These are phyloP conservation scores for Huntiella decipiens DNA, from an alignment of 2,329 filamentous ascomycete genomes.

Conservation along the genomic window DNA sequence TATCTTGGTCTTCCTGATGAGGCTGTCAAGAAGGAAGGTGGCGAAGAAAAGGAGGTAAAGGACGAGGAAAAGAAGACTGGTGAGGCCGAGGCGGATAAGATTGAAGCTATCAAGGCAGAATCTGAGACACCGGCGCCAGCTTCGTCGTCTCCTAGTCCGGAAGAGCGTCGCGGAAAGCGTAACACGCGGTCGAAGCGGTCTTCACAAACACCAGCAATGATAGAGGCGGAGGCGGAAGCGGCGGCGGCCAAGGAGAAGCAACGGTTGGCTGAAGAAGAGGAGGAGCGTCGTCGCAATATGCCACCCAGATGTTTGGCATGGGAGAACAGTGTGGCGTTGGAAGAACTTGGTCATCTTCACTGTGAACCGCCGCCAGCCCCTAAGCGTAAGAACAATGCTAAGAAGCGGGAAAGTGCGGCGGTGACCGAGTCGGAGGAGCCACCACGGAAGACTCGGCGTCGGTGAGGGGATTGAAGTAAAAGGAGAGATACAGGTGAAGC, in stretches of 20 bases:
- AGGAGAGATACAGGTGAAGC: no score
- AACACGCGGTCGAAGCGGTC: constrained; percentile 4
- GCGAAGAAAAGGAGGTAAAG: constrained; percentile 5
- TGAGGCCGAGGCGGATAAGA: neutral
- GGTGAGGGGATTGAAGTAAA: constrained; percentile 1
- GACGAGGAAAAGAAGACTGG: constrained; percentile 15
- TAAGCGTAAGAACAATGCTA: constrained; percentile 27
- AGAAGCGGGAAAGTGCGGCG: constrained; percentile 28
- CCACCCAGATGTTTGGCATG: constrained; percentile 33
- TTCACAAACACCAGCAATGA: constrained; percentile 1
- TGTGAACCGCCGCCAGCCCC: constrained; percentile 30
- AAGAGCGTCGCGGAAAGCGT: constrained; percentile 1
- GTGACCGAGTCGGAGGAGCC: constrained; percentile 13
- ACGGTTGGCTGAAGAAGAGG: constrained; percentile 20
- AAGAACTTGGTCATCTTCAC: constrained; percentile 38
- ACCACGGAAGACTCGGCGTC: constrained; percentile 14
- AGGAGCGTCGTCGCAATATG: constrained; percentile 24
- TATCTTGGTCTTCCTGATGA: constrained; percentile 41
- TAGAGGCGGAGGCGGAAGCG: neutral
- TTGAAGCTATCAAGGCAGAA: constrained; percentile 14
- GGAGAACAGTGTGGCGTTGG: constrained; percentile 37
- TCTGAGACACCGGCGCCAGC: constrained; percentile 3
- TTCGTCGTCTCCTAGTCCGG: neutral
- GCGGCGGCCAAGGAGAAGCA: neutral
- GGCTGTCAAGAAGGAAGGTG: constrained; percentile 12